Evolutionary conservation across 805 yeast genomes (phyloP), one percentile per base, ranked within the genome.

Genomic region (Saccharomycodes ludwigii): DNA sequence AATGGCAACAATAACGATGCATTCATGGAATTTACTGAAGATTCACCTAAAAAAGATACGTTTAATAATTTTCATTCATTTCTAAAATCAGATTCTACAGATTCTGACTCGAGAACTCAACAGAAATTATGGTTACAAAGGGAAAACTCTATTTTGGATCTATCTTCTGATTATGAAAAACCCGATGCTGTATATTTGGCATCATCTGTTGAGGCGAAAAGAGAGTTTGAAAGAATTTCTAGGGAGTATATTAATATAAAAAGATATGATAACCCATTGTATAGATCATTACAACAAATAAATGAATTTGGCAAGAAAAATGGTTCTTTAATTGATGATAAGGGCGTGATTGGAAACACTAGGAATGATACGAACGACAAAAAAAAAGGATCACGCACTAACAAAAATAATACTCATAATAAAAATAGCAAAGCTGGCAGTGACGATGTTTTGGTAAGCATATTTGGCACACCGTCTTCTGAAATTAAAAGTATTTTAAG

Each of bases 71-170:
- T 67, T 41, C 50, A 59, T 8, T 57, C 60, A 24, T 64, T 61
- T 47, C 44, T 67, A 33, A 56, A 56, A 38, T 32, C 59, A 3
- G 60, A 56, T 24, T 41, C 53, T 35, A 38, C 52, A 1, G 59
- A 58, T 32, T 50, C 59, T 18, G 81, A 75, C 38, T 73, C 82
- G 1, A 64, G 94, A 56, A 81, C 94, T 0, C 94, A 83, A 47
- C 91, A 80, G 47, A 68, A 76, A 39, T 63, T 84, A 31, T 82
- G 94, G 94, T 58, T 83, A 21, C 94, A 80, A 50, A 62, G 88
- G 40, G 88, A 80, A 41, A 76, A 71, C 43, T 73, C 82, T 3
- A 58, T 78, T 25, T 58, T 76, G 56, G 86, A 77, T 48, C 53
- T 75, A 6, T 47, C 43, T 24, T 35, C 52, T 7, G 32, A 59